Conservation (phyloP, 2,329 filamentous ascomycete species). For the Epicoccum sorghinum region DNA sequence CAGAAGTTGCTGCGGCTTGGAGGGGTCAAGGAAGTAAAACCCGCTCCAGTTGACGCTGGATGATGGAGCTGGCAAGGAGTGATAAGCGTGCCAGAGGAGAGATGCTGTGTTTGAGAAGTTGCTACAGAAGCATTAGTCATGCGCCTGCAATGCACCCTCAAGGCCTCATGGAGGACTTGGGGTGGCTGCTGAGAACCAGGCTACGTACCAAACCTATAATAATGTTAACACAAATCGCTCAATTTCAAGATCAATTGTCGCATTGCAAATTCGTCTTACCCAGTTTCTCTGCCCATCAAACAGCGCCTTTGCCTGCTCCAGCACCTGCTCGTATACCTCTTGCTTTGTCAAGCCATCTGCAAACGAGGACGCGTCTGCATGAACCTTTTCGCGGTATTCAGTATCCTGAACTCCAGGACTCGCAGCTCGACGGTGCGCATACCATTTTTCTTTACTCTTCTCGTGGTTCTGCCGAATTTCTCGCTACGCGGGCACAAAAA, state of each 20-base stretch:
- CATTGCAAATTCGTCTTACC: constrained; percentile 55
- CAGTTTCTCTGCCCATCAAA: constrained; percentile 79
- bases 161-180: background rate
- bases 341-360: constrained; percentile 68
- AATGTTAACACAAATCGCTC: background rate
- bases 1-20: constrained; percentile 63
- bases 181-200: background rate
- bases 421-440: constrained; percentile 20
- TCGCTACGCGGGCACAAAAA: background rate
- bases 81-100: constrained; percentile 79
- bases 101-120: constrained; percentile 79
- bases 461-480: constrained; percentile 4
- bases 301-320: constrained; percentile 71
- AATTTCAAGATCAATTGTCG: background rate
- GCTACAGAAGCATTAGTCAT: constrained; percentile 9
- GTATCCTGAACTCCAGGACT: constrained; percentile 17
- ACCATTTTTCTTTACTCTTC: constrained; percentile 6
- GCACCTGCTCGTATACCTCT: constrained; percentile 75
- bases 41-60: constrained; percentile 76
- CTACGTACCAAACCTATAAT: constrained; percentile 14
- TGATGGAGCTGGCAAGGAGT: constrained; percentile 71
- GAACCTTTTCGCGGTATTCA: constrained; percentile 57
- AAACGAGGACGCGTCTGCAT: constrained; percentile 81
- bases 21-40: constrained; percentile 53
- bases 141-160: background rate